Conservation (phyloP, 495 filamentous ascomycete species). For the Penicillium maclennaniae region DNA sequence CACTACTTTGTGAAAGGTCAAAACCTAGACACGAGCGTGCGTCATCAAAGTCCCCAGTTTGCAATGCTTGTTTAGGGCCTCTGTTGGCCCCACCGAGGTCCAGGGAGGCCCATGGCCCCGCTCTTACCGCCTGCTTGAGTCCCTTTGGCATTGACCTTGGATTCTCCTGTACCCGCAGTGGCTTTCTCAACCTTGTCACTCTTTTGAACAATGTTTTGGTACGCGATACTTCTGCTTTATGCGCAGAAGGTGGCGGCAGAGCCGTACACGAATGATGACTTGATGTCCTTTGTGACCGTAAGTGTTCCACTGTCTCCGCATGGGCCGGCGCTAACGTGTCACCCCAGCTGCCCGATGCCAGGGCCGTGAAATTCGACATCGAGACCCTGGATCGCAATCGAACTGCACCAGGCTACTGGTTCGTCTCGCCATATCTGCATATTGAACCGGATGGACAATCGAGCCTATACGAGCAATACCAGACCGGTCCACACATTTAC, state of each 20-base stretch:
- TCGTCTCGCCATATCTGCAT: constrained; percentile 32
- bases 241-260: constrained; percentile 14
- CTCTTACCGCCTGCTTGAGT: background rate
- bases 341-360: constrained; percentile 26
- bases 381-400: constrained; percentile 23
- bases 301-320: background rate
- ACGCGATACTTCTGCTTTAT: constrained; percentile 9
- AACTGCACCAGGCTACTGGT: constrained; percentile 34
- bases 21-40: background rate
- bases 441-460: constrained; percentile 21
- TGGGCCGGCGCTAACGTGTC: background rate
- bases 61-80: constrained; percentile 6
- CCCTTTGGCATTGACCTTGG: background rate
- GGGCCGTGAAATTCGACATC: constrained; percentile 31
- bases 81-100: constrained; percentile 5
- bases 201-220: constrained; percentile 18
- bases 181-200: constrained; percentile 13
- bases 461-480: constrained; percentile 29
- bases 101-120: background rate
- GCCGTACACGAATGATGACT: constrained; percentile 15
- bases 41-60: background rate
- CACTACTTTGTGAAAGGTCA: background rate
- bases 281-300: constrained; percentile 24
- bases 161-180: constrained; percentile 4
- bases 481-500: constrained; percentile 39